These are phyloP conservation scores for Pythium angustatum DNA, from an alignment of 352 stramenopile genomes.

Conservation along the genomic window DNA sequence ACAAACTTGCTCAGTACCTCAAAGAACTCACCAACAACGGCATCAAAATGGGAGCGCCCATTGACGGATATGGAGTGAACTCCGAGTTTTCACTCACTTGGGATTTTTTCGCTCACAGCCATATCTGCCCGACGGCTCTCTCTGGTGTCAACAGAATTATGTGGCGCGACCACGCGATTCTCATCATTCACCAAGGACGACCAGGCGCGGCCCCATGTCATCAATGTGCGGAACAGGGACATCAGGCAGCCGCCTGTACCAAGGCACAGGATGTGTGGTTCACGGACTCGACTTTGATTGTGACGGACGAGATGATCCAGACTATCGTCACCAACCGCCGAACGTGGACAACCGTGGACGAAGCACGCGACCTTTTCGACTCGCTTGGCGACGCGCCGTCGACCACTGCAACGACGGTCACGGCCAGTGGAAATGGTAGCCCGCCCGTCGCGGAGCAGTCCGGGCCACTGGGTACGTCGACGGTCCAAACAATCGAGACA, in stretches of 20 bases:
- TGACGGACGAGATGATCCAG: constrained; percentile 6
- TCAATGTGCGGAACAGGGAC: neutral
- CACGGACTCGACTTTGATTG: neutral
- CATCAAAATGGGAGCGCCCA: neutral
- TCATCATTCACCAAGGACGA: neutral
- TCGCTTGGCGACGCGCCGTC: neutral
- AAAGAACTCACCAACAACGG: neutral
- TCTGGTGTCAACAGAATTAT: constrained; percentile 3
- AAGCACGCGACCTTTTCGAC: neutral
- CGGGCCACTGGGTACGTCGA: no score
- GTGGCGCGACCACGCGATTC: constrained; percentile 3
- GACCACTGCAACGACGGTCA: no score
- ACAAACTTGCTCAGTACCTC: neutral
- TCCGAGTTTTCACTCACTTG: constrained; percentile 7
- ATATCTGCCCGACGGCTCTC: neutral
- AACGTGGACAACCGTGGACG: neutral
- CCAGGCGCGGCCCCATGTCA: neutral
- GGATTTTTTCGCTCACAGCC: neutral
- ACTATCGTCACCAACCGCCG: neutral
- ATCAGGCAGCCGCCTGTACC: constrained; percentile 2
- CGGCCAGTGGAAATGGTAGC: no score
- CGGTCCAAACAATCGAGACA: no score
- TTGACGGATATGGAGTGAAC: constrained; percentile 5
- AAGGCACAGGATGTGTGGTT: constrained; percentile 2
- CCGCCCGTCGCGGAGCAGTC: no score